Evolutionary conservation across 2,329 filamentous ascomycete species (phyloP).

Genomic region (Pseudogymnoascus destructans): DNA sequence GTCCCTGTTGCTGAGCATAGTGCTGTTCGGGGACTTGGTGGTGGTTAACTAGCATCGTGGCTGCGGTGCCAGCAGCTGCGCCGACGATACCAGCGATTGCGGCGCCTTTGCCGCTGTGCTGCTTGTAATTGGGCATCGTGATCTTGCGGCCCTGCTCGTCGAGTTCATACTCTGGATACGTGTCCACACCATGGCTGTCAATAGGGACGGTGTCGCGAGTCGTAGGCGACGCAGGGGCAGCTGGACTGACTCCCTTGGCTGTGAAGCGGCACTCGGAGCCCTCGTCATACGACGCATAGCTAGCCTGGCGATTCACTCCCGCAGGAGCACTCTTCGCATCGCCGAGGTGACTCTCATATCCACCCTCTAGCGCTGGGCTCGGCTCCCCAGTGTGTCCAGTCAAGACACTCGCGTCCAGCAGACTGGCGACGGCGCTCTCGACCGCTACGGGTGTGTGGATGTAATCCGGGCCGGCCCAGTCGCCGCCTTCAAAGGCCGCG

Average conservation of each 20-base stretch:
- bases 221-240: slow-evolving; percentile 11
- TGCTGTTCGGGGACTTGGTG: slow-evolving; percentile 14
- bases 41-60: slow-evolving; percentile 8
- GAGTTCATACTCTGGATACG: slow-evolving; percentile 23
- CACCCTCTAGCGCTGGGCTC: slow-evolving; percentile 31
- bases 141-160: slow-evolving; percentile 26
- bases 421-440: slow-evolving; percentile 81
- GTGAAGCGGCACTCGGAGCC: slow-evolving; percentile 26
- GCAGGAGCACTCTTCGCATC: not conserved
- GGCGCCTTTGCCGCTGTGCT: slow-evolving; percentile 18
- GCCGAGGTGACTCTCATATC: slow-evolving; percentile 16
- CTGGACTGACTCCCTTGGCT: slow-evolving; percentile 30
- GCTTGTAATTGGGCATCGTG: slow-evolving; percentile 22
- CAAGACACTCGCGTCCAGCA: slow-evolving; percentile 66
- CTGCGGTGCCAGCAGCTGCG: slow-evolving; percentile 22
- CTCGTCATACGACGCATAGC: slow-evolving; percentile 26
- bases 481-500: slow-evolving; percentile 39
- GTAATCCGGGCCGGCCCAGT: slow-evolving; percentile 46
- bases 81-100: slow-evolving; percentile 20
- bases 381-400: slow-evolving; percentile 41
- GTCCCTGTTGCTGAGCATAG: slow-evolving; percentile 20
- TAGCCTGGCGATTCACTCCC: slow-evolving; percentile 21
- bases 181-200: slow-evolving; percentile 4
- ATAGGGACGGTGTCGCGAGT: not conserved
- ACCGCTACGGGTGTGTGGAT: slow-evolving; percentile 60